These are phyloP conservation scores for Globisporangium lucens DNA, from an alignment of 352 stramenopile species.

Conservation along the genomic window DNA sequence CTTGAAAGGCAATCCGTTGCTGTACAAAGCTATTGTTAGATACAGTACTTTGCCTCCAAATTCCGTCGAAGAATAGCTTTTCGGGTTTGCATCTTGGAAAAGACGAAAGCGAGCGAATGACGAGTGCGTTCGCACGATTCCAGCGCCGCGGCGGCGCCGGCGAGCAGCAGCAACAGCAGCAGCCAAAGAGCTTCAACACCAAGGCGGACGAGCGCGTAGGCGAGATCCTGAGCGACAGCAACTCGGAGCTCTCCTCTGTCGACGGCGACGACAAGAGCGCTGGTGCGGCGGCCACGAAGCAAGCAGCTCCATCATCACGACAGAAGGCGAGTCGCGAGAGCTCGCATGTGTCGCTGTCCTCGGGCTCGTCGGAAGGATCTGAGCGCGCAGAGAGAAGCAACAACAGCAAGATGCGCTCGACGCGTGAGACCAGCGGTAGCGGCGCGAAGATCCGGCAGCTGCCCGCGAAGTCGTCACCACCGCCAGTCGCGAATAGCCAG, in stretches of 20 bases:
- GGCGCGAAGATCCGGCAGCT: constrained; percentile 20
- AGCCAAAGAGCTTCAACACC: background rate
- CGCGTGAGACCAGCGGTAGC: constrained; percentile 6
- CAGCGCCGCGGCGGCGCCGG: constrained; percentile 6
- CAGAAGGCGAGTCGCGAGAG: constrained; percentile 17
- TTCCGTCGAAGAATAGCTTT: background rate
- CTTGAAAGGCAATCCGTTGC: too few relatives aligned
- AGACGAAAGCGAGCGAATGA: background rate
- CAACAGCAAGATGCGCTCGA: background rate
- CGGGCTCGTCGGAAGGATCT: background rate
- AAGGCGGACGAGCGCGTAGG: constrained; percentile 27
- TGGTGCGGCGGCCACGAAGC: background rate
- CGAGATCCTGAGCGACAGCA: constrained; percentile 59
- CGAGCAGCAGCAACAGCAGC: constrained; percentile 6
- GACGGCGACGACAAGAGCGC: constrained; percentile 15
- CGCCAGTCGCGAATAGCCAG: constrained; percentile 3
- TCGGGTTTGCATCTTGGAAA: background rate
- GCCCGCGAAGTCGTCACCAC: constrained; percentile 9
- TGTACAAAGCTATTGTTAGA: too few relatives aligned
- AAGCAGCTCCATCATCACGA: background rate
- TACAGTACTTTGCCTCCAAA: background rate
- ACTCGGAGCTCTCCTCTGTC: constrained; percentile 44
- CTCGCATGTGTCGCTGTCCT: constrained; percentile 7
- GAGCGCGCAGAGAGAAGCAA: background rate
- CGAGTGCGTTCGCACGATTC: constrained; percentile 16